A percentile compares a stretch with the other conserved stretches of the same genome.
phyloP scores from a whole-genome alignment of 805 yeast genomes.

The Sungouiozyma ichnusensis region DNA sequence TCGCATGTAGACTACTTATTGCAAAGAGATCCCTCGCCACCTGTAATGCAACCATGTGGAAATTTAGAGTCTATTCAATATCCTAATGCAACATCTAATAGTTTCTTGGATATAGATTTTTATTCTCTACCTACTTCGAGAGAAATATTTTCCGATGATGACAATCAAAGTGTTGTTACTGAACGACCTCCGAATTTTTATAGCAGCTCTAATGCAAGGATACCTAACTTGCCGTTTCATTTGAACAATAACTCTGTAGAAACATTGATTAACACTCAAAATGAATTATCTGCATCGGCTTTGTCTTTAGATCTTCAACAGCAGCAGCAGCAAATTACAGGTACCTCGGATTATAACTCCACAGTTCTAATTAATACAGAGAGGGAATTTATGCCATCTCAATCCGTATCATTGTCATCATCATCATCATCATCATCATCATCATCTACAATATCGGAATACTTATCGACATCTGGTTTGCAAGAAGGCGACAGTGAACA shows the following conservation, averaged over 20 bases:
- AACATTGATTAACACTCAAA: not conserved
- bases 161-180: not conserved
- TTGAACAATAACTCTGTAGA: not conserved
- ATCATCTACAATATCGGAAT: not conserved
- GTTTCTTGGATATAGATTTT: not conserved
- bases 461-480: not conserved
- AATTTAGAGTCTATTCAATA: not conserved
- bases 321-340: too few relatives aligned
- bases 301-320: not conserved
- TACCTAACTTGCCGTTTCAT: not conserved
- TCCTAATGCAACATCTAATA: not conserved
- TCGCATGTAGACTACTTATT: not conserved
- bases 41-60: not conserved
- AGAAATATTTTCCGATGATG: not conserved
- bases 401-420: not conserved
- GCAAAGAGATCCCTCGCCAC: not conserved
- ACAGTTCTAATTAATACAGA: too few relatives aligned
- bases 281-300: not conserved
- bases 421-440: not conserved
- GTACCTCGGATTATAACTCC: too few relatives aligned
- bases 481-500: not conserved
- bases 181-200: not conserved
- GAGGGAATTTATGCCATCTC: not conserved
- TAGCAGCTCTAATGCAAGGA: not conserved
- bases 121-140: not conserved